Percentiles rank a stretch among this genome's conserved stretches.
These are phyloP conservation scores for Pestalotiopsis sp. DNA, from an alignment of 2,329 filamentous ascomycete genomes.

Conservation along the genomic window DNA sequence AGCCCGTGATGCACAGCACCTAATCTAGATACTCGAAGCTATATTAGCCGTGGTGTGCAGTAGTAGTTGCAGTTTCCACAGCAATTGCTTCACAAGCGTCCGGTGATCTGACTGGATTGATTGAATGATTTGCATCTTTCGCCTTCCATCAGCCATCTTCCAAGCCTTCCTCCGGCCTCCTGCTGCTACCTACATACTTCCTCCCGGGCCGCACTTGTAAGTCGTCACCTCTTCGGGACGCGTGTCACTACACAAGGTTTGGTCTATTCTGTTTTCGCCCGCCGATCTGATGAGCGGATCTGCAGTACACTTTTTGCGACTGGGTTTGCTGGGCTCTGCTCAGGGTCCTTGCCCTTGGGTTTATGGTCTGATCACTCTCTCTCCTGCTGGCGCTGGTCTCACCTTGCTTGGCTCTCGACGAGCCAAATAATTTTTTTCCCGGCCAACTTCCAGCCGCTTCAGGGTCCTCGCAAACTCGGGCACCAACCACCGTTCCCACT, in stretches of 20 bases:
- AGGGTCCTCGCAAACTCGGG: background rate
- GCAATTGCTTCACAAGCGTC: background rate
- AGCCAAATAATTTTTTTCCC: background rate
- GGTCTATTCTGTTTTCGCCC: slow-evolving; percentile 3
- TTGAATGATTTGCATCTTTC: background rate
- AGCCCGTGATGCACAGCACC: background rate
- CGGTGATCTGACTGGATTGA: background rate
- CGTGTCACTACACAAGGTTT: slow-evolving; percentile 9
- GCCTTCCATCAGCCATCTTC: too few species aligned
- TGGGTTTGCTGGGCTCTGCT: background rate
- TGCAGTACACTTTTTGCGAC: background rate
- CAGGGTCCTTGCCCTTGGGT: background rate
- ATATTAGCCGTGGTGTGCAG: background rate
- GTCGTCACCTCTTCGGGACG: slow-evolving; percentile 3
- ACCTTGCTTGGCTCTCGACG: background rate
- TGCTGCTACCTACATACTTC: background rate
- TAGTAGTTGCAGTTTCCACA: background rate
- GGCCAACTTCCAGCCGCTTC: background rate
- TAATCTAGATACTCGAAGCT: background rate
- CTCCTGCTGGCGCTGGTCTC: background rate
- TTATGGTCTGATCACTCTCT: too few species aligned
- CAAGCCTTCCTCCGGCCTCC: background rate
- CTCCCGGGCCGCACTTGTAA: background rate
- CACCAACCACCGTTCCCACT: slow-evolving; percentile 8
- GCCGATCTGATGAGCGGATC: slow-evolving; percentile 8